Evolutionary conservation across 2,329 filamentous ascomycete genomes (phyloP), one percentile per base, ranked within the genome.

Genomic region (Zymoseptoria tritici): DNA sequence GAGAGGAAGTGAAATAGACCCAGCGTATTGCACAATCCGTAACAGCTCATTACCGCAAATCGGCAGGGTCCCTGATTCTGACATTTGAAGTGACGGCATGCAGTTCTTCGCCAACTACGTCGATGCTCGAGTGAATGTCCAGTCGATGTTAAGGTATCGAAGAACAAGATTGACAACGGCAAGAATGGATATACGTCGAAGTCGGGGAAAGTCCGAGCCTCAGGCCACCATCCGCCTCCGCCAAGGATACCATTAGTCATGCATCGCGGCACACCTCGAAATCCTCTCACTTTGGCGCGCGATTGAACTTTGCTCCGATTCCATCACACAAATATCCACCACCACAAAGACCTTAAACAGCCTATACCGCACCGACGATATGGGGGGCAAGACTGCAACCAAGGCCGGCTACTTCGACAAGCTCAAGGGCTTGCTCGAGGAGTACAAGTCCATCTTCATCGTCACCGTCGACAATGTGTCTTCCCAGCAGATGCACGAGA

Each of bases 401-500:
- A 99, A 97, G 87, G 85, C 90, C 79, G 89, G 80, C 79, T 96
- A 99, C 87, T 99, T 99, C 85, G 93, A 97, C 81, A 97, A 97
- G 91, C 91, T 99, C 79, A 96, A 97, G 88, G 80, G 79, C 80
- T 87, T 97, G 79, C 88, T 99, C 79, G 90, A 97, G 84, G 88
- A 91, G 79, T 97, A 95, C 89, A 86, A 86, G 79, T 93, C 89
- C 76, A 89, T 97, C 83, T 97, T 99, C 90, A 92, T 99, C 80
- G 72, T 74, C 67, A 68, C 69, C 61, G 71, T 73, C 67, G 90
- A 97, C 91, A 99, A 97, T 99, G 94, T 99, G 87, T 91, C 88
- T 80, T 99, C 94, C 72, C 94, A 99, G 87, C 95, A 99, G 88
- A 99, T 99, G 95, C 94, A 99, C 90, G 94, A 99, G 87, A 97